Evolutionary conservation across 495 filamentous ascomycete species (phyloP), one percentile per base, ranked within the genome.

Genomic region (Penicillium salamii): DNA sequence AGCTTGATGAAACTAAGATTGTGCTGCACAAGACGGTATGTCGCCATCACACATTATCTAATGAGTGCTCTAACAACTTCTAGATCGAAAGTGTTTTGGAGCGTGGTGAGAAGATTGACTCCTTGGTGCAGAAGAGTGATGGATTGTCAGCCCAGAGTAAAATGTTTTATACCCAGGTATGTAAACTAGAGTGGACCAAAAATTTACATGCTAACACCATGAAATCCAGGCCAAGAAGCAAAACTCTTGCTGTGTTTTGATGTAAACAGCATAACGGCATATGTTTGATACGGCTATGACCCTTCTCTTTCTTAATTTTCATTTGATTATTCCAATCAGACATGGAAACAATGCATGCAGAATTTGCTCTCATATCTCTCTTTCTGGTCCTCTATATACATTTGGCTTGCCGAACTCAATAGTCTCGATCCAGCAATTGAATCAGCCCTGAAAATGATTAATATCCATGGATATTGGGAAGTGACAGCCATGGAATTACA

Each of bases 1-100:
- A 98, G 72, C 78, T 98, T 52, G 91, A 97, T 56, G 91, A 97
- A 79, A 98, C 95, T 47, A 98, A 97, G 83, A 93, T 96, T 63
- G 85, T 95, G 36, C 79, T 98, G 49, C 90, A 96, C 71, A 95
- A 96, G 82, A 93, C 90, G n/a, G 70, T 73, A 65, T 17, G 52
- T 33, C 20, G 9, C 35, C 12, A 43, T 26, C 23, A 5, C 35
- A 17, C n/a, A 45, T 43, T 32, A 29, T 19, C 8, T 9, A 31
- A 3, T 1, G 11, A 7, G 5, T 43, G 49, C 52, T n/a, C n/a
- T 58, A 38, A 58, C 19, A 1, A 2, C 9, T 4, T 45, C 1
- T 33, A 65, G 59, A 92, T 95, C 58, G 88, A 93, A 71, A 84
- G 81, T 61, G 88, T 95, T 46, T 70, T 96, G 58, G 87, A 95